Conservation (phyloP, 2,329 filamentous ascomycete species). For the Aspergillus sp. region DNA sequence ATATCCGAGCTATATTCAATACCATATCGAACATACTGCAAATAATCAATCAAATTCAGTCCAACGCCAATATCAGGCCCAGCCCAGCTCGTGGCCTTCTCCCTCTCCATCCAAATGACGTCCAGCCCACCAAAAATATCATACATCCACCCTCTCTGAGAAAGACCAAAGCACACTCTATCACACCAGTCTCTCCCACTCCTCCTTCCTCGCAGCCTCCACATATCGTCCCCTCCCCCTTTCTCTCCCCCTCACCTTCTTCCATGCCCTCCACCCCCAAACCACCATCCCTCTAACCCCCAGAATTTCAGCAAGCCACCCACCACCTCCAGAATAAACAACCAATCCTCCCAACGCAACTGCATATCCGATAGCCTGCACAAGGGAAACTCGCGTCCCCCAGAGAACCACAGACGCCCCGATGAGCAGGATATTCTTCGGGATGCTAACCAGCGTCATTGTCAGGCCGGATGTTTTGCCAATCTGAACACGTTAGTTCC, state of each 20-base stretch:
- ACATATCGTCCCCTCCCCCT: not conserved
- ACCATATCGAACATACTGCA: no score
- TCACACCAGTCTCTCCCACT: not conserved
- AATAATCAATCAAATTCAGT: no score
- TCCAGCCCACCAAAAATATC: no score
- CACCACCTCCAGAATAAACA: slow-evolving; percentile 64
- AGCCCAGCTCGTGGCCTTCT: no score
- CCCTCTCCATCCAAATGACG: no score
- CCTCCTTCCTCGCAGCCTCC: not conserved
- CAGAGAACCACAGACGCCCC: slow-evolving; percentile 74
- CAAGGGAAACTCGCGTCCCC: slow-evolving; percentile 54
- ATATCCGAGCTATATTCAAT: no score
- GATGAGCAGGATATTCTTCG: slow-evolving; percentile 83
- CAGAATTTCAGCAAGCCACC: not conserved
- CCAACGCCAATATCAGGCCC: no score
- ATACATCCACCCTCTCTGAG: no score
- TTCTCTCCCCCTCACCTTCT: not conserved
- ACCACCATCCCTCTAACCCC: not conserved
- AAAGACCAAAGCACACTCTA: no score
- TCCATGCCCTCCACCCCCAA: not conserved
- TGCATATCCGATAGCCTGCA: slow-evolving; percentile 60
- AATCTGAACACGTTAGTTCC: slow-evolving; percentile 58
- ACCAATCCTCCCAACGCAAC: slow-evolving; percentile 68
- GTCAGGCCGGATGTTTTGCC: slow-evolving; percentile 82
- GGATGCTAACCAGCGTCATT: slow-evolving; percentile 78